Evolutionary conservation across 2,329 filamentous ascomycete genomes (phyloP).

Genomic region (Blastomyces parvus): DNA sequence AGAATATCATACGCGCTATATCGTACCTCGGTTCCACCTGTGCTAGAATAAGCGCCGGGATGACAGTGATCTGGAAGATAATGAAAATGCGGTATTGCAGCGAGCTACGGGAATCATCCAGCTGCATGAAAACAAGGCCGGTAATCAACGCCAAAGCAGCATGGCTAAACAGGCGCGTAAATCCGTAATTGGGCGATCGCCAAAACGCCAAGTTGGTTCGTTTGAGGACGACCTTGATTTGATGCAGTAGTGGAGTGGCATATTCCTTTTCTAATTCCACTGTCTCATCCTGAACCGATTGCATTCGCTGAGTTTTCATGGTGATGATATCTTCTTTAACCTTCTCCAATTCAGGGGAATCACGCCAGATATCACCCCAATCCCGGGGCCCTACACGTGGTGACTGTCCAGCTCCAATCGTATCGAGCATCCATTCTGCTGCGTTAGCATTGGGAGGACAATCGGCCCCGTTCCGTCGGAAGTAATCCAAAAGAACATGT

Average conservation of each 20-base stretch:
- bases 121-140: conserved; percentile 67
- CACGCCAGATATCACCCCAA: conserved; percentile 46
- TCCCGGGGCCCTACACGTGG: conserved; percentile 61
- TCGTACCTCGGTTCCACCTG: conserved; percentile 81
- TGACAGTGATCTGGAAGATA: conserved; percentile 76
- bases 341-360: conserved; percentile 43
- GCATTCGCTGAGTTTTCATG: conserved; percentile 51
- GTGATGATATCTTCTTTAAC: conserved; percentile 54
- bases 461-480: conserved; percentile 53
- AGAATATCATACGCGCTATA: conserved; percentile 69
- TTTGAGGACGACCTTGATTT: conserved; percentile 63
- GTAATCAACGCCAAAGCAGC: conserved; percentile 67
- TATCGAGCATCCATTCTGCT: conserved; percentile 63
- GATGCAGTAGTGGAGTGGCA: conserved; percentile 68
- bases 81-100: conserved; percentile 82
- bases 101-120: conserved; percentile 64
- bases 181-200: conserved; percentile 80
- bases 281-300: conserved; percentile 35
- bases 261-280: conserved; percentile 60
- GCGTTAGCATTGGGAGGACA: conserved; percentile 59
- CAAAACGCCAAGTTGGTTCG: conserved; percentile 73
- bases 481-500: conserved; percentile 50
- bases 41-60: conserved; percentile 71
- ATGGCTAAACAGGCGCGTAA: conserved; percentile 79
- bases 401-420: conserved; percentile 55